Evolutionary conservation across 202 grass and related monocot species (phyloP), one percentile per base, ranked within the genome.

Genomic region (Bolboschoenoplectus hybrid): DNA sequence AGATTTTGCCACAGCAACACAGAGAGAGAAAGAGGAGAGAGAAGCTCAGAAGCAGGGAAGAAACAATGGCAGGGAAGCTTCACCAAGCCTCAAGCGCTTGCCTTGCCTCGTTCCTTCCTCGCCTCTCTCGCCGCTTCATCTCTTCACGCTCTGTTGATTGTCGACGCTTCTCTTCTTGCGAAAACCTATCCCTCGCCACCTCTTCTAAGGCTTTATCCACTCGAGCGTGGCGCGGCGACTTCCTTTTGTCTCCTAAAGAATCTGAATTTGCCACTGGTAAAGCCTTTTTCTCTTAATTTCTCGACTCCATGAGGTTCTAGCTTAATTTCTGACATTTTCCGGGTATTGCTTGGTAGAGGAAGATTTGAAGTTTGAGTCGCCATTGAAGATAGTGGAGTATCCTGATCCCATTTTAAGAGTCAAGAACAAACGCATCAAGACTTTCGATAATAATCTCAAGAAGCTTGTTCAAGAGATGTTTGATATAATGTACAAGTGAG

Each of bases 401-500:
- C 97, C 97, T 13, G 88, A 97, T 69, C 89, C 92, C 19, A 20
- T 97, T 49, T 80, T 99, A 77, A 92, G 92, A 82, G 93, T 85
- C 5, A 90, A 75, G 47, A 99, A 99, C 80, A 99, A 99, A 86
- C 90, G 89, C 60, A 91, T 99, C 80, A 97, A 89, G 75, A 87
- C 88, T 5, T 99, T 97, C 81, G 90, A 97, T 57, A 81, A 79
- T 19, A 97, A 90, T 80, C 88, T 99, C 51, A 93, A 86, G 53
- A 79, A 82, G 58, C 90, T 99, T 12, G 91, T 90, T 0, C 69
- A 92, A 46, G 92, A 91, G 89, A 99, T 99, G 97, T 97, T 99
- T 83, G 89, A 97, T 78, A 74, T 99, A 57, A 99, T 99, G 93
- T 99, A 99, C 92, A 99, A 93, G 97, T 99, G 79, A 90, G 97